Evolutionary conservation across 2,329 filamentous ascomycete species (phyloP), one percentile per base, ranked within the genome.

Genomic region (Colletotrichum sp.): DNA sequence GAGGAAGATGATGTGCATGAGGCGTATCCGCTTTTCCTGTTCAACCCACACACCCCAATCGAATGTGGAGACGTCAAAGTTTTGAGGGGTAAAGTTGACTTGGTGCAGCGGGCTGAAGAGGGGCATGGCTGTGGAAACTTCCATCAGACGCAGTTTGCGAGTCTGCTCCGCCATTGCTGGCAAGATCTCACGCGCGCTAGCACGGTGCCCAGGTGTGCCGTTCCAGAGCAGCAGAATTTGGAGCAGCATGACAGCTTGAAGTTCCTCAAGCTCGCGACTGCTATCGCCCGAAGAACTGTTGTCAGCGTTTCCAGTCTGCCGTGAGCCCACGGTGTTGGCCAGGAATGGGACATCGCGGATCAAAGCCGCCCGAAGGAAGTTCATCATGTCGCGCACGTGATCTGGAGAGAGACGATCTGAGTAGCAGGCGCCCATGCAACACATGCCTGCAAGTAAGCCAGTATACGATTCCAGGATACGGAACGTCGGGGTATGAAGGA

Each of bases 341-440:
- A 90, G 79, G 84, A 88, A 73, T 83, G 86, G 83, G 87, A 91
- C 82, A 66, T 92, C 91, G 64, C 88, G 88, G 79, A 92, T 87
- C 57, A 95, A 87, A 12, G 90, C 90, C 26, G 87, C 82, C 78
- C 91, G 91, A 39, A 93, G 87, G 68, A 91, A 88, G 75, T 93
- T 90, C 89, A 94, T 94, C 83, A 95, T 88, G 81, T 92, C 90
- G 77, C 93, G 92, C 78, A 94, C 92, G 78, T 94, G 88, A 76
- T 88, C 85, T 60, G 92, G 84, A 32, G 88, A 86, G 77, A 94
- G 85, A 76, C 88, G 89, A 70, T 93, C 89, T 68, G 94, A 95
- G 84, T 95, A 96, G 73, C 94, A 94, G 55, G 94, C 93, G 48
- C 94, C 94, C 79, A 95, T 89, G 82, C 92, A 95, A 80, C 94